A percentile compares a stretch with the other conserved stretches of the same genome.
Evolutionary conservation across 2,329 filamentous ascomycete species (phyloP).

Genomic region (Apiospora saccharicola): DNA sequence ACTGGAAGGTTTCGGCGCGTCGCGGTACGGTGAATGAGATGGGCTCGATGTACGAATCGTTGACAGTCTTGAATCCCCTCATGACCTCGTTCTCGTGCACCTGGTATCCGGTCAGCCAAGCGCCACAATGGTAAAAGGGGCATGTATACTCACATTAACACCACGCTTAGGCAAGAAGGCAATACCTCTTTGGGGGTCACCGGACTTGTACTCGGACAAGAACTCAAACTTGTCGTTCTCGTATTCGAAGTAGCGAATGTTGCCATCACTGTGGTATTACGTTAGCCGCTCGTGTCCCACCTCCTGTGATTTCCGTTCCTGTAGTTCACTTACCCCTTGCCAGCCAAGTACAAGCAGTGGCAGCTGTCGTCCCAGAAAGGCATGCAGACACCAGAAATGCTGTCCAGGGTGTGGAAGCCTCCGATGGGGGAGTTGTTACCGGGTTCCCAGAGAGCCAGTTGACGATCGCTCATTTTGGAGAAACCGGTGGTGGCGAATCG

Average conservation of each 20-base stretch:
- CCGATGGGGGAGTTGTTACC: constrained; percentile 86
- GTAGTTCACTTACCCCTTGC: constrained; percentile 80
- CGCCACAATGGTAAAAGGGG: background rate
- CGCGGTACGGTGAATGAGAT: constrained; percentile 97
- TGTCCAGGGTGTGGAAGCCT: constrained; percentile 89
- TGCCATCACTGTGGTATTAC: constrained; percentile 75
- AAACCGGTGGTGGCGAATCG: constrained; percentile 96
- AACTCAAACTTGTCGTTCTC: constrained; percentile 99
- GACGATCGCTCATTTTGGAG: constrained; percentile 97
- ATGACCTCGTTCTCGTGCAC: constrained; percentile 96
- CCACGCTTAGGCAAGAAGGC: constrained; percentile 95
- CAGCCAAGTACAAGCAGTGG: constrained; percentile 93
- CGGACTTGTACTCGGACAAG: constrained; percentile 96
- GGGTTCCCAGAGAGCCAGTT: constrained; percentile 94
- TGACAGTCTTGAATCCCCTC: constrained; percentile 96
- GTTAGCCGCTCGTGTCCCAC: constrained; percentile 23
- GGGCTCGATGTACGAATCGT: constrained; percentile 92
- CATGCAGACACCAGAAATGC: constrained; percentile 98
- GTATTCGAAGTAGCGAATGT: constrained; percentile 98
- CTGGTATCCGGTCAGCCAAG: constrained; percentile 46
- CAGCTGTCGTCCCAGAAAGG: constrained; percentile 98
- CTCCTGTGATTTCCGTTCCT: background rate
- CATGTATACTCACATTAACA: constrained; percentile 71
- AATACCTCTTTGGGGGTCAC: constrained; percentile 91
- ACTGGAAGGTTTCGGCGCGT: constrained; percentile 92